phyloP scores from a whole-genome alignment of 2,329 filamentous ascomycete species.

The Claviceps pazoutovae region DNA sequence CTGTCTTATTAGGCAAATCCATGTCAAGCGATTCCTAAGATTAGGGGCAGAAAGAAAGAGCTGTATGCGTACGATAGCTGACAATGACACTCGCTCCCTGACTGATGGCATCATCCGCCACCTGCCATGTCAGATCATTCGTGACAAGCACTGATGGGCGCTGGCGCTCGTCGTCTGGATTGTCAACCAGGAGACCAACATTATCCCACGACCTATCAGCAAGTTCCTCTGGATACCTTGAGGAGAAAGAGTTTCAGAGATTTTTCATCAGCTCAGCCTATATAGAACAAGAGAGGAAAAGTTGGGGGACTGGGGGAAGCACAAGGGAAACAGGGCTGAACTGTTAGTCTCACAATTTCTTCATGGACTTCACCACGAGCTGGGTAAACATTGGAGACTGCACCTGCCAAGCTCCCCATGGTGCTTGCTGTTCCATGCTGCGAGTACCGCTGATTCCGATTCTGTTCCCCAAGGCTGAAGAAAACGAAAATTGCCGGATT shows the following conservation, averaged over 20 bases:
- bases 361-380: constrained; percentile 66
- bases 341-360: constrained; percentile 49
- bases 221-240: constrained; percentile 73
- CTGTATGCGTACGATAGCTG: constrained; percentile 59
- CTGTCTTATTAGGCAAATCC: background rate
- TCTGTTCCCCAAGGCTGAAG: background rate
- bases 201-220: constrained; percentile 93
- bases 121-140: constrained; percentile 78
- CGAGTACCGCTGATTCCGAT: background rate
- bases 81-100: constrained; percentile 67
- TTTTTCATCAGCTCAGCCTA: background rate
- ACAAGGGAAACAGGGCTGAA: background rate
- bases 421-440: constrained; percentile 12
- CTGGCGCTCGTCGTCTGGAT: constrained; percentile 20
- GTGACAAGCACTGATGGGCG: constrained; percentile 42
- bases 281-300: background rate
- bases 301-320: background rate
- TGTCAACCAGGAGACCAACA: constrained; percentile 62
- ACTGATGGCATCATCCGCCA: constrained; percentile 78
- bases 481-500: background rate
- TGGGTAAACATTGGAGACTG: constrained; percentile 30
- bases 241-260: background rate
- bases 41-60: background rate
- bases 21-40: too few relatives aligned
- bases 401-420: constrained; percentile 27